Evolutionary conservation across 352 stramenopile genomes (phyloP).

Genomic region (Pythium chondricola): DNA sequence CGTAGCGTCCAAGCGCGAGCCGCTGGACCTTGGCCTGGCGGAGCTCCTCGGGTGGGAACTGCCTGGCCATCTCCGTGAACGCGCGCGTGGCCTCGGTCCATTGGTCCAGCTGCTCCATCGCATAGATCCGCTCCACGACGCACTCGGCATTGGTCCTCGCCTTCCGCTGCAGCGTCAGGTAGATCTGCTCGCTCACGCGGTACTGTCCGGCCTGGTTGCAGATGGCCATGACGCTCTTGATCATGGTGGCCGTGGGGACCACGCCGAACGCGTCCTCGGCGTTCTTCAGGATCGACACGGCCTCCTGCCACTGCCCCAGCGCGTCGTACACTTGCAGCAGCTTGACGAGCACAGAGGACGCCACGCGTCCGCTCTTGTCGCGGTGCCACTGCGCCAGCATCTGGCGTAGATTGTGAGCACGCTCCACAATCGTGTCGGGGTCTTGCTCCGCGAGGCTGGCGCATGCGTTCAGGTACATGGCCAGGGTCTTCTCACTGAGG

Average conservation of each 20-base stretch:
- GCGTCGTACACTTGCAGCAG: constrained; percentile 43
- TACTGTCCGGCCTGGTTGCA: constrained; percentile 55
- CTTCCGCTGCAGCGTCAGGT: constrained; percentile 51
- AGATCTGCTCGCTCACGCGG: constrained; percentile 52
- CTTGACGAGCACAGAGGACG: constrained; percentile 27
- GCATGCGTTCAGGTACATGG: constrained; percentile 13
- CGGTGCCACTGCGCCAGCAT: constrained; percentile 38
- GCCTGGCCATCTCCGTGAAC: constrained; percentile 74
- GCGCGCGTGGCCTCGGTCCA: constrained; percentile 59
- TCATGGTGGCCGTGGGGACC: constrained; percentile 35
- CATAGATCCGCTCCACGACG: constrained; percentile 73
- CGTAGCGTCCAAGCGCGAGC: constrained; percentile 63
- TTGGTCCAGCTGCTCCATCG: constrained; percentile 55
- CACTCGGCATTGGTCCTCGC: constrained; percentile 29
- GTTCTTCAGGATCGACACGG: constrained; percentile 41
- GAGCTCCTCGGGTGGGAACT: constrained; percentile 44
- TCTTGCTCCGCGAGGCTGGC: neutral
- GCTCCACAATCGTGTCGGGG: neutral
- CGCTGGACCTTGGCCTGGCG: constrained; percentile 37
- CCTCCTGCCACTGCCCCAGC: constrained; percentile 39
- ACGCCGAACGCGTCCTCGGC: constrained; percentile 35
- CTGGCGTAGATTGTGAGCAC: constrained; percentile 23
- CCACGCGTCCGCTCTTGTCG: constrained; percentile 3
- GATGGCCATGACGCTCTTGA: constrained; percentile 54
- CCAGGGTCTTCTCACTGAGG: constrained; percentile 5